Conservation (phyloP, 2,329 filamentous ascomycete genomes). For the Dactylonectria estremocensis region DNA sequence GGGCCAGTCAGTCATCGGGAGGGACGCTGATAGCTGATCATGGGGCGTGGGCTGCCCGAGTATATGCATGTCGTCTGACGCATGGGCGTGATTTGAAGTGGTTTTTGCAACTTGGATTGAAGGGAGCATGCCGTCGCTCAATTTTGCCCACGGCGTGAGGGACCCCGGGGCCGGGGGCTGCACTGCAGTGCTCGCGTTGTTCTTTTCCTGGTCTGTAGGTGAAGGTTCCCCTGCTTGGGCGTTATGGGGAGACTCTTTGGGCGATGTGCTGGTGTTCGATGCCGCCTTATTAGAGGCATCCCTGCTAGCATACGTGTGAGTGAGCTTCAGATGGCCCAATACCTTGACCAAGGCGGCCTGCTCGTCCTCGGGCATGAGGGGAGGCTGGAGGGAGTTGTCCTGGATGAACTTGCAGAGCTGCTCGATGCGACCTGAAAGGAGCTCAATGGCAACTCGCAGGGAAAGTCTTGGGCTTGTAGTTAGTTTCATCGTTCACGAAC, state of each 20-base stretch:
- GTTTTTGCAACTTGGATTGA: slow-evolving; percentile 7
- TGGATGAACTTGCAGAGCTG: slow-evolving; percentile 55
- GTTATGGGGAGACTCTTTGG: slow-evolving; percentile 13
- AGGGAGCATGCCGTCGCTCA: neutral
- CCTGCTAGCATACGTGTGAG: slow-evolving; percentile 32
- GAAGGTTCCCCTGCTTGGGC: neutral
- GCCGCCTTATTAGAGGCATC: slow-evolving; percentile 22
- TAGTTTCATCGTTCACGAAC: neutral
- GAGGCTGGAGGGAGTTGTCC: slow-evolving; percentile 56
- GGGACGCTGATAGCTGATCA: slow-evolving; percentile 7
- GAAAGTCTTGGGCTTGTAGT: slow-evolving; percentile 24
- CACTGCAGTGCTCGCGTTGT: neutral
- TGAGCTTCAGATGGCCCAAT: slow-evolving; percentile 33
- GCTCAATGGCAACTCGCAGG: slow-evolving; percentile 35
- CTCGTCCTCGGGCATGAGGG: slow-evolving; percentile 51
- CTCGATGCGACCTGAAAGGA: slow-evolving; percentile 35
- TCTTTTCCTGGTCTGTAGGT: neutral
- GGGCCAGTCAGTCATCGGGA: slow-evolving; percentile 27
- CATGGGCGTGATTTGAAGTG: neutral
- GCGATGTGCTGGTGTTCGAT: slow-evolving; percentile 14
- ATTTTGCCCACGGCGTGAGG: slow-evolving; percentile 16
- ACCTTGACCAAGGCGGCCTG: slow-evolving; percentile 35
- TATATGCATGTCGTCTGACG: slow-evolving; percentile 12
- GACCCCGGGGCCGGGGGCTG: slow-evolving; percentile 1
- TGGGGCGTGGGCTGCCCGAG: slow-evolving; percentile 22